Base-by-base conservation (phyloP, 306 rosid genomes). In the Acacia acuminata region DNA sequence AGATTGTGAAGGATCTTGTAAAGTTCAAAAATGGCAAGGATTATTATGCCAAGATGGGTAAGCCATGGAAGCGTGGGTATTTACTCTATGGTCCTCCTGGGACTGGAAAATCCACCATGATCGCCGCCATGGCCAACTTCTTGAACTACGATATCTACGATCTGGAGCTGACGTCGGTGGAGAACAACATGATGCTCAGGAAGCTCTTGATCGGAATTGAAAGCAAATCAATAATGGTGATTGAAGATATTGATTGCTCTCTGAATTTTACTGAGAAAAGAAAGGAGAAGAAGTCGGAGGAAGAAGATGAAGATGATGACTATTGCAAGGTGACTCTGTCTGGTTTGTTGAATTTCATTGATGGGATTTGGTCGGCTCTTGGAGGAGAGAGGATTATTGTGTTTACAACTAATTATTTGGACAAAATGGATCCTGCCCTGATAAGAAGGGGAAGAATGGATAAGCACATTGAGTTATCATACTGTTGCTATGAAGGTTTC, bases 351-450 rank as follows among this genome's bases (percentile, higher is more conserved):
- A 64, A 64, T 64, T 64, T 64, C 36, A 64, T 64, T 14, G 70
- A 64, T 7, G 97, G 98, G 60, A 87, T 92, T 69, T 90, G 98
- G 98, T 92, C 97, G 48, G 10, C 48, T 10, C 13, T 8, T 44
- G 48, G 13, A 44, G 48, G 48, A 11, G 48, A 44, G 48, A 44
- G 48, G 13, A 44, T 44, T 2, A 44, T 44, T 8, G 48, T 44
- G 48, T 44, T 44, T 8, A 44, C 48, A 11, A 44, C 48, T 44
- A 11, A 44, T 11, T 44, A 1, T 44, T 13, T 44, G 48, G 13
- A 44, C 13, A 44, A 44, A 44, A 0, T 44, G 10, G 48, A 44
- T 44, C 13, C 48, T 10, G 48, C 48, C 9, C 48, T 44, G 48
- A 44, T 44, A 8, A 44, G 48, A 44, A 44, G 48, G 2, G 48